Conservation (phyloP, 192 early-diverging fungal species). For the Coemansia sp. region DNA sequence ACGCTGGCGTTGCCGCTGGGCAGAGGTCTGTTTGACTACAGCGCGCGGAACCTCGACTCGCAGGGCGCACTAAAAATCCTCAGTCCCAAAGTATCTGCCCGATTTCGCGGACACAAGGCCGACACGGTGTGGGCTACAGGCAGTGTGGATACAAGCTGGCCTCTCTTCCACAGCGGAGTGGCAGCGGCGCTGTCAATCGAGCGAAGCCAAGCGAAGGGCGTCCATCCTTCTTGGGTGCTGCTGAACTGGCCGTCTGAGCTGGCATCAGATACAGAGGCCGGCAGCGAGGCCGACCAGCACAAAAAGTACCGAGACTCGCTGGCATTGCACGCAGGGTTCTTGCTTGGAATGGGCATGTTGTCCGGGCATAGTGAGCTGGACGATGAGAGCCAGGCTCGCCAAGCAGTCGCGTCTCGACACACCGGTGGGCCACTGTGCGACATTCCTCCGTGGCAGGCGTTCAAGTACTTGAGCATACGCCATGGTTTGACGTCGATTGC, state of each 20-base stretch:
- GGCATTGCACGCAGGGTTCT: slow-evolving; percentile 73
- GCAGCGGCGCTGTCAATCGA: slow-evolving; percentile 72
- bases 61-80: slow-evolving; percentile 64
- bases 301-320: slow-evolving; percentile 39
- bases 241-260: slow-evolving; percentile 60
- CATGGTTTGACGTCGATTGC: slow-evolving; percentile 70
- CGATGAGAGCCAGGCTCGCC: background rate
- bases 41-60: slow-evolving; percentile 53
- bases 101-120: slow-evolving; percentile 64
- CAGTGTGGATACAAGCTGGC: slow-evolving; percentile 64
- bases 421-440: slow-evolving; percentile 63
- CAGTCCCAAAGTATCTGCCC: slow-evolving; percentile 57
- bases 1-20: slow-evolving; percentile 68
- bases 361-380: background rate
- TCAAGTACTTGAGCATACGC: slow-evolving; percentile 67
- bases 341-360: slow-evolving; percentile 75
- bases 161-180: slow-evolving; percentile 87
- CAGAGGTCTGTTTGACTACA: slow-evolving; percentile 67
- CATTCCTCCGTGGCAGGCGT: slow-evolving; percentile 62
- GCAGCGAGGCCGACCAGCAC: slow-evolving; percentile 10
- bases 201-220: slow-evolving; percentile 49
- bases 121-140: slow-evolving; percentile 24
- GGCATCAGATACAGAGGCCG: background rate
- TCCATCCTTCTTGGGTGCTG: slow-evolving; percentile 78
- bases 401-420: slow-evolving; percentile 15